A percentile compares a stretch with the other conserved stretches of the same genome.
Conservation (phyloP, 208 protist genomes). For the Trypanosoma platydactyli region DNA sequence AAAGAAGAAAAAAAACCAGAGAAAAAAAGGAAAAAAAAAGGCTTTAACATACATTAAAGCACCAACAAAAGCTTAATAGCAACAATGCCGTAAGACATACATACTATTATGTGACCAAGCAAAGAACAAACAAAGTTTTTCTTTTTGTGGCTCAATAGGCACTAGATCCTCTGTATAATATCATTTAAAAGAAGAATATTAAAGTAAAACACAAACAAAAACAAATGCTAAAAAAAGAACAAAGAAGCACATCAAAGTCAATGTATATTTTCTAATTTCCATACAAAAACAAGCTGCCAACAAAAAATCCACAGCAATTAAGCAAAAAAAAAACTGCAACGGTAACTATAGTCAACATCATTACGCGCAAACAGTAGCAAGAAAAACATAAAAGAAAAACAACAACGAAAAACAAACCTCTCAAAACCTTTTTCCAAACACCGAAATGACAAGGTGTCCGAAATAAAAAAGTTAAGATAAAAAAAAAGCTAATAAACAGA, state of each 20-base stretch:
- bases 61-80: not conserved
- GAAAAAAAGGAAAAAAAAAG: conserved; percentile 1
- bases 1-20: too few relatives aligned
- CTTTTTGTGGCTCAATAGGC: too few relatives aligned
- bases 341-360: too few relatives aligned
- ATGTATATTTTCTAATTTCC: not conserved
- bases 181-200: not conserved
- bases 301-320: not conserved
- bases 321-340: not conserved
- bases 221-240: not conserved
- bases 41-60: not conserved
- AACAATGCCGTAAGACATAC: not conserved
- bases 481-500: too few relatives aligned
- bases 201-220: not conserved
- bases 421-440: too few relatives aligned
- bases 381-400: too few relatives aligned
- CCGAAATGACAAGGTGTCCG: too few relatives aligned
- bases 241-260: not conserved
- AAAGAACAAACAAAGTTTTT: too few relatives aligned
- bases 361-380: too few relatives aligned
- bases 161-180: conserved; percentile 2
- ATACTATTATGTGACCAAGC: too few relatives aligned
- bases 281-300: not conserved
- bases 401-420: too few relatives aligned
- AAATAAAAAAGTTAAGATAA: too few relatives aligned